A percentile compares a stretch with the other conserved stretches of the same genome.
These are phyloP conservation scores for Ustulina deusta DNA, from an alignment of 2,329 filamentous ascomycete species.

Conservation along the genomic window DNA sequence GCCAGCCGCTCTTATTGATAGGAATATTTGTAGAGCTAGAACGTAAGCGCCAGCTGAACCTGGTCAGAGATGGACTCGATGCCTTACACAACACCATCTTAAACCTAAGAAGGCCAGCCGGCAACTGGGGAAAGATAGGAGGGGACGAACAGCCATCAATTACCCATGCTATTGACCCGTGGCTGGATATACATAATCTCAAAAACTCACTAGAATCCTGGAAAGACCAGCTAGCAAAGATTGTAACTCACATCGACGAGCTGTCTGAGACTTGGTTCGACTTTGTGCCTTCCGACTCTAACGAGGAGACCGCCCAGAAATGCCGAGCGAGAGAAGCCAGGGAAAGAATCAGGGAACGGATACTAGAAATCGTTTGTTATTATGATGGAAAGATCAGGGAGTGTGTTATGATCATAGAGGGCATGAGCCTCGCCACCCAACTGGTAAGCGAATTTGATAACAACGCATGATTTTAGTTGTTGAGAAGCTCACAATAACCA, in stretches of 20 bases:
- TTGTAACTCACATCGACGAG: not conserved
- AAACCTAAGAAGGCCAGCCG: too few relatives aligned
- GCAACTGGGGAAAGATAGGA: too few relatives aligned
- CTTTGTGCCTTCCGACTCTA: too few relatives aligned
- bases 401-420: not conserved
- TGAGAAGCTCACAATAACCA: too few relatives aligned
- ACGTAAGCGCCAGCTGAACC: not conserved
- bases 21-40: constrained; percentile 5
- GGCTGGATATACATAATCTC: not conserved
- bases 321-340: not conserved
- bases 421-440: too few relatives aligned
- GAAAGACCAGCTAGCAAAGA: constrained; percentile 9
- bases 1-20: constrained; percentile 2
- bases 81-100: too few relatives aligned
- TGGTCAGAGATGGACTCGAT: not conserved
- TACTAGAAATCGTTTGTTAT: not conserved
- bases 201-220: constrained; percentile 9
- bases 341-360: constrained; percentile 5
- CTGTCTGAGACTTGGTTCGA: not conserved
- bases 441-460: too few relatives aligned
- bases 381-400: not conserved
- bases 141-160: too few relatives aligned
- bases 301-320: too few relatives aligned
- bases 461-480: too few relatives aligned
- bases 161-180: not conserved